Percentiles rank a stretch among this genome's conserved stretches.
These are phyloP conservation scores for Sicyos edulis DNA, from an alignment of 306 rosid genomes.

Conservation along the genomic window DNA sequence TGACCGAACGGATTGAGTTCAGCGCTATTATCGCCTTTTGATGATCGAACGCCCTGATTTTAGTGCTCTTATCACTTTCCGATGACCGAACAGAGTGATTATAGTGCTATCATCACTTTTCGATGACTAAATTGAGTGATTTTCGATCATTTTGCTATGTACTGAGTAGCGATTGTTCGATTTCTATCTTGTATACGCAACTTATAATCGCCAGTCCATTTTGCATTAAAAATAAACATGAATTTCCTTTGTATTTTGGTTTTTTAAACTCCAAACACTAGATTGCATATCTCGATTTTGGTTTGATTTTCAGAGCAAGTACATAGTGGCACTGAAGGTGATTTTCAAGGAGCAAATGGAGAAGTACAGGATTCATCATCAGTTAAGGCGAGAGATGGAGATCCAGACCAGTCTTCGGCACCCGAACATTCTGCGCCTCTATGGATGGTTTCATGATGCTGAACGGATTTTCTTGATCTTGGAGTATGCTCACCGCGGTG, in stretches of 20 bases:
- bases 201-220: background rate
- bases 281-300: background rate
- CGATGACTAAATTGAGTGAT: background rate
- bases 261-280: background rate
- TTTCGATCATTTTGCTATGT: background rate
- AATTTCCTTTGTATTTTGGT: background rate
- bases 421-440: conserved; percentile 63
- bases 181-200: background rate
- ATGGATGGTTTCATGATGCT: conserved; percentile 75
- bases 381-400: conserved; percentile 75
- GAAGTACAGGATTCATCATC: conserved; percentile 59
- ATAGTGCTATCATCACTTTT: background rate
- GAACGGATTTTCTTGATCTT: conserved; percentile 73
- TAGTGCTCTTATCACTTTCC: too few relatives aligned
- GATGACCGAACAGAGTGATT: background rate
- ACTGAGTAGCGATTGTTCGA: conserved; percentile 4
- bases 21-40: too few relatives aligned
- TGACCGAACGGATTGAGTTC: too few relatives aligned
- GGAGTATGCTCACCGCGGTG: conserved; percentile 82
- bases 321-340: conserved; percentile 66
- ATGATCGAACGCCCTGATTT: too few relatives aligned
- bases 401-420: conserved; percentile 58
- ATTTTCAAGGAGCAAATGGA: conserved; percentile 68
- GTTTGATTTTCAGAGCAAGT: conserved; percentile 49
- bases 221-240: background rate